A percentile compares a stretch with the other conserved stretches of the same genome.
Conservation (phyloP, 1,284 basidiomycete species). For the Marasmius tenuissimus region DNA sequence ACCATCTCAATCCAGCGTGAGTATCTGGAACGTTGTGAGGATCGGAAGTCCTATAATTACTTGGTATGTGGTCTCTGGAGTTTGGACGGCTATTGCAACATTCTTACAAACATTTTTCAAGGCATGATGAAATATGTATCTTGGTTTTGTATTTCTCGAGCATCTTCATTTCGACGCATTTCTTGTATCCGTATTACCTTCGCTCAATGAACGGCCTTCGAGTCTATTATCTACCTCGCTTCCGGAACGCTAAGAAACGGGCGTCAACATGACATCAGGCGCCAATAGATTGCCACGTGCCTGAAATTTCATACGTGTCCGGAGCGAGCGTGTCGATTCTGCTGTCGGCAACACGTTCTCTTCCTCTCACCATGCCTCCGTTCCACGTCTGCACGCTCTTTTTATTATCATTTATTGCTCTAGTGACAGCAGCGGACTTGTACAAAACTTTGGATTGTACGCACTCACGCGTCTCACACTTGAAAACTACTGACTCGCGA, state of each 20-base stretch:
- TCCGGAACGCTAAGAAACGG: too few relatives aligned
- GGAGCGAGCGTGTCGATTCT: background rate
- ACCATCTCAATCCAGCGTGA: slow-evolving; percentile 57
- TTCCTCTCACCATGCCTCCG: slow-evolving; percentile 27
- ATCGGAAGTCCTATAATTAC: slow-evolving; percentile 83
- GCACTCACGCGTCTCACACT: slow-evolving; percentile 28
- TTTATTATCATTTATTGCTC: slow-evolving; percentile 43
- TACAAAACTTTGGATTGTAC: slow-evolving; percentile 77
- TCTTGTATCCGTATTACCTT: too few relatives aligned
- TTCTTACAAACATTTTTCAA: too few relatives aligned
- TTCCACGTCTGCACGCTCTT: slow-evolving; percentile 32
- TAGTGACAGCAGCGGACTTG: slow-evolving; percentile 64
- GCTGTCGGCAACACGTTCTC: background rate
- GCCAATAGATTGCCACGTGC: background rate
- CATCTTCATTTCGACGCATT: too few relatives aligned
- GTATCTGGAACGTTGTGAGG: slow-evolving; percentile 77
- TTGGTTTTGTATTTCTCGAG: too few relatives aligned
- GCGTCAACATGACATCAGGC: too few relatives aligned
- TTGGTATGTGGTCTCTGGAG: slow-evolving; percentile 44
- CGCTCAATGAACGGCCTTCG: too few relatives aligned
- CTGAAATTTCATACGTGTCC: background rate
- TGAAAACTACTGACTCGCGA: slow-evolving; percentile 22
- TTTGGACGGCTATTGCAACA: too few relatives aligned
- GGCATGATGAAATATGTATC: too few relatives aligned
- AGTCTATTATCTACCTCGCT: too few relatives aligned